These are phyloP conservation scores for Sanghuangporus weigelae DNA, from an alignment of 1,284 basidiomycete genomes.

Conservation along the genomic window DNA sequence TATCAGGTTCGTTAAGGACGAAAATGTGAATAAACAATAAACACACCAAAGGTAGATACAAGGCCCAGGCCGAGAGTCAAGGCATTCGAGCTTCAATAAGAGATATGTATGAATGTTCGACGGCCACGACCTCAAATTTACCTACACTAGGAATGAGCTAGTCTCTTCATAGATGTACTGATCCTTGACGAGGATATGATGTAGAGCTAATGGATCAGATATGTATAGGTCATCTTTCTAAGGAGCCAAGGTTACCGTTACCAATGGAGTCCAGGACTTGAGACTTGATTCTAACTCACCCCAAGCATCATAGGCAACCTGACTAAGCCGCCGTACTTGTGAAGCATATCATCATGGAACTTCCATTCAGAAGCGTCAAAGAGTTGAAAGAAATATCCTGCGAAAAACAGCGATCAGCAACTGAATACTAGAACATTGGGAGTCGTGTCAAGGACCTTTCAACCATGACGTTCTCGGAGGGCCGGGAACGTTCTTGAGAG, in stretches of 20 bases:
- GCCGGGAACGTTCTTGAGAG: too few species aligned
- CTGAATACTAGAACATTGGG: too few species aligned
- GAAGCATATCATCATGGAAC: conserved; percentile 18
- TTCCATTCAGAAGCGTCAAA: conserved; percentile 1
- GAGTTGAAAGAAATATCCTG: too few species aligned
- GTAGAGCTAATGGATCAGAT: conserved; percentile 24
- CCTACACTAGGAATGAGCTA: conserved; percentile 13
- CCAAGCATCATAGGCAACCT: conserved; percentile 18
- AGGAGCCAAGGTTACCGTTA: background rate
- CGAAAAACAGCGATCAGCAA: too few species aligned
- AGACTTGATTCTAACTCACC: conserved; percentile 21
- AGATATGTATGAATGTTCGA: background rate
- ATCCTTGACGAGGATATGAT: conserved; percentile 29
- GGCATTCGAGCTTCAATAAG: background rate
- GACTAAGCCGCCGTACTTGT: conserved; percentile 18
- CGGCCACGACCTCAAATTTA: background rate
- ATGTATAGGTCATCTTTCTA: conserved; percentile 19
- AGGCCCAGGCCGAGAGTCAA: conserved; percentile 12
- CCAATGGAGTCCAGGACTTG: background rate
- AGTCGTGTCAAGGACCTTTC: too few species aligned
- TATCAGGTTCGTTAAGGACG: background rate
- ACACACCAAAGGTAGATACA: background rate
- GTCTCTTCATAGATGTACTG: conserved; percentile 28
- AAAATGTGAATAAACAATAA: conserved; percentile 13
- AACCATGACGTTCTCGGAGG: too few species aligned